A percentile compares a stretch with the other conserved stretches of the same genome.
phyloP scores from a whole-genome alignment of 768 basidiomycete genomes.

The Pisolithus microcarpus region DNA sequence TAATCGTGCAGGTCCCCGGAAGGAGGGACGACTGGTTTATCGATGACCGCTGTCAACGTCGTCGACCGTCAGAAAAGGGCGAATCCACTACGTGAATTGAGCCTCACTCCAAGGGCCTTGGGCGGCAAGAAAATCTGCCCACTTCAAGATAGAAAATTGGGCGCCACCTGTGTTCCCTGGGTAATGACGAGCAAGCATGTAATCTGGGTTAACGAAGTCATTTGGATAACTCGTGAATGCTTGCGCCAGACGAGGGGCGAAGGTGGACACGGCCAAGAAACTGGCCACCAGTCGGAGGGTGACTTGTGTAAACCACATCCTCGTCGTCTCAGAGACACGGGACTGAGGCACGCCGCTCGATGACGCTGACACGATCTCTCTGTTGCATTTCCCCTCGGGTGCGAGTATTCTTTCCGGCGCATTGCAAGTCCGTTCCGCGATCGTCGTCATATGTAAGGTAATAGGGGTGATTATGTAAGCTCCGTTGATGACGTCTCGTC shows the following conservation, averaged over 20 bases:
- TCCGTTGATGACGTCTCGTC: background rate
- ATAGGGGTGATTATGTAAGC: background rate
- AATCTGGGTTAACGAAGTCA: slow-evolving; percentile 49
- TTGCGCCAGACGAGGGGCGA: background rate
- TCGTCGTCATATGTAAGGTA: background rate
- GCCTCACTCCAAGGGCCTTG: slow-evolving; percentile 52
- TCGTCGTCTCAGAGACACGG: background rate
- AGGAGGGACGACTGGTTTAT: slow-evolving; percentile 41
- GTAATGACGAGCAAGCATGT: slow-evolving; percentile 38
- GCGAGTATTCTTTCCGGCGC: no score
- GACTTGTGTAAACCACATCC: background rate
- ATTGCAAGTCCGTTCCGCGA: no score
- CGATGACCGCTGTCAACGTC: slow-evolving; percentile 36
- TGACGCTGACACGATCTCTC: no score
- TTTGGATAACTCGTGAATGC: slow-evolving; percentile 41
- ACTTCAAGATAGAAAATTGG: slow-evolving; percentile 37
- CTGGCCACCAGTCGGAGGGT: no score
- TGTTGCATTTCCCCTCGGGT: no score
- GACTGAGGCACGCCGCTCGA: background rate
- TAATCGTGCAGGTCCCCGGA: slow-evolving; percentile 54
- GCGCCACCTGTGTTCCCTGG: slow-evolving; percentile 37
- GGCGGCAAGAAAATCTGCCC: slow-evolving; percentile 38
- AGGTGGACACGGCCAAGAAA: background rate
- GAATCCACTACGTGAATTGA: background rate
- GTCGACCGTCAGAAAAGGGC: background rate